Evolutionary conservation across 345 rosid species (phyloP), one percentile per base, ranked within the genome.

Genomic region (Iberis pinnata): DNA sequence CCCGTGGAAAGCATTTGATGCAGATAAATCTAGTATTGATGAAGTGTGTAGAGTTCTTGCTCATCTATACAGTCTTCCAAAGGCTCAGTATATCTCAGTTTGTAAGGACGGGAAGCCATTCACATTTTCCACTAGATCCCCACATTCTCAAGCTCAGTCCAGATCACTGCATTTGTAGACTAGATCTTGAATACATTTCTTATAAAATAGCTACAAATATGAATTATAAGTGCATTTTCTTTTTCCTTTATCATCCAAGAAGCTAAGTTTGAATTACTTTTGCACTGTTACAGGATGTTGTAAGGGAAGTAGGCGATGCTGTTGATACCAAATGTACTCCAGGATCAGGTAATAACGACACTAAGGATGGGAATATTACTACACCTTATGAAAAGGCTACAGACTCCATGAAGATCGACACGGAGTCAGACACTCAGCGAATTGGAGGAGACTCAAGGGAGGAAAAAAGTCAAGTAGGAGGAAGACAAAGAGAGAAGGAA

Each of bases 21-120:
- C 70, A 3, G 95, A 88, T 19, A 88, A 88, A 73, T 71, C 86
- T 31, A 86, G 94, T 61, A 88, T 85, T 9, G 85, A 83, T 71
- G 87, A 88, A 81, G 88, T 88, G 54, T 88, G 97, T 60, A 67
- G 80, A 67, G 93, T 88, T 48, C 78, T 88, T 49, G 97, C 98
- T 70, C 88, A 71, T 62, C 74, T 88, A 15, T 83, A 88, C 72
- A 85, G 86, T 61, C 85, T 81, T 64, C 87, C 94, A 9, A 88
- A 88, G 80, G 89, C 98, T 55, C 78, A 75, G 45, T 88, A 85
- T 40, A 41, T 79, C 53, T 65, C 82, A 19, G 84, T 88, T 53
- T 85, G 80, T 61, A 88, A 83, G 79, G 98, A 92, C 66, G 87
- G 90, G 60, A 86, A 82, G 48, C 43, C 75, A 35, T 92, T 92